Evolutionary conservation across 805 yeast genomes (phyloP).

Genomic region (Saccharomycopsis guyanensis): DNA sequence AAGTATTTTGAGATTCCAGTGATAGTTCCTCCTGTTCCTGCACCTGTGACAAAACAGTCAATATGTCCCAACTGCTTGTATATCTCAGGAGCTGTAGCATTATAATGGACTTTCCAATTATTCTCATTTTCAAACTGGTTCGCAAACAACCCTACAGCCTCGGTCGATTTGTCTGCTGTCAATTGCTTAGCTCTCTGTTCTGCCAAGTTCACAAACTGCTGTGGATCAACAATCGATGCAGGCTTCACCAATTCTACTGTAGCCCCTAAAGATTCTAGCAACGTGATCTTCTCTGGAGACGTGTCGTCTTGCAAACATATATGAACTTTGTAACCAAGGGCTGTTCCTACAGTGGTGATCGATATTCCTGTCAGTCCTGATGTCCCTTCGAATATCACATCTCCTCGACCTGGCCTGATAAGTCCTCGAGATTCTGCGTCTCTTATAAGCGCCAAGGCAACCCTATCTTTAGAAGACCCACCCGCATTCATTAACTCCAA

Average conservation of each 20-base stretch:
- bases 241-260: conserved; percentile 80
- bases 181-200: conserved; percentile 49
- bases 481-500: conserved; percentile 84
- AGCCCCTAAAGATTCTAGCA: conserved; percentile 74
- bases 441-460: conserved; percentile 75
- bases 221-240: conserved; percentile 89
- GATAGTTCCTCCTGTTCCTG: conserved; percentile 97
- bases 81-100: conserved; percentile 91
- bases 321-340: conserved; percentile 83
- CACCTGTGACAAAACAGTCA: conserved; percentile 80
- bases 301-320: conserved; percentile 96
- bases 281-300: conserved; percentile 67
- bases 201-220: conserved; percentile 89
- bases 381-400: conserved; percentile 87
- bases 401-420: conserved; percentile 54
- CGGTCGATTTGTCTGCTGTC: conserved; percentile 32
- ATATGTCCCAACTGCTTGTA: conserved; percentile 54
- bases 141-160: conserved; percentile 69
- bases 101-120: conserved; percentile 81
- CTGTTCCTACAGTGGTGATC: conserved; percentile 80
- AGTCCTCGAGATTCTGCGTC: conserved; percentile 56
- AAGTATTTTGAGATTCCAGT: conserved; percentile 81
- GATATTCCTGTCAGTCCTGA: conserved; percentile 97
- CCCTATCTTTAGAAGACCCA: conserved; percentile 93
- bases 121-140: conserved; percentile 92